Percentiles rank a stretch among this genome's conserved stretches.
Conservation (phyloP, 169 alveolate genomes). For the Plasmodium malariae region DNA sequence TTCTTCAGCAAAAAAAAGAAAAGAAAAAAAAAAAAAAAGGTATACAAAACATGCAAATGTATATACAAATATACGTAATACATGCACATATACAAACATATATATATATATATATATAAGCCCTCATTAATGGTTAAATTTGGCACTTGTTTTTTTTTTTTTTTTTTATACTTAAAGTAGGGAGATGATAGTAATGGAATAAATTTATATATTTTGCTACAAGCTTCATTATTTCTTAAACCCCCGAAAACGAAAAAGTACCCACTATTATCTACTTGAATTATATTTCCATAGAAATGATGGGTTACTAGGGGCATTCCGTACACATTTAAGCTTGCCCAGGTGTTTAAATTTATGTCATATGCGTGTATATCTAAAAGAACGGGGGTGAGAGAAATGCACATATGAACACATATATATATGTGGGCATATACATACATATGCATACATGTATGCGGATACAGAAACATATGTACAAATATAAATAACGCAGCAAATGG, state of each 20-base stretch:
- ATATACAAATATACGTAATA: neutral
- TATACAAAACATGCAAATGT: too few relatives aligned
- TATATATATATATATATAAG: neutral
- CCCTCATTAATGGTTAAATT: neutral
- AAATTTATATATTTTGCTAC: conserved; percentile 47
- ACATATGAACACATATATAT: neutral
- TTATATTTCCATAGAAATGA: conserved; percentile 60
- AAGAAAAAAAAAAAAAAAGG: neutral
- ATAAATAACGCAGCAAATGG: too few relatives aligned
- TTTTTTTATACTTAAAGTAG: conserved; percentile 31
- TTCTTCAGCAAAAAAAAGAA: conserved; percentile 14
- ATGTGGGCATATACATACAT: neutral
- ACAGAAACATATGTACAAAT: too few relatives aligned
- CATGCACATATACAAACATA: neutral
- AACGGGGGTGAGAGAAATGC: neutral
- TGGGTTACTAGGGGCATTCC: conserved; percentile 50
- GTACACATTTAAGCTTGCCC: conserved; percentile 56
- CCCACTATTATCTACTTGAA: conserved; percentile 66
- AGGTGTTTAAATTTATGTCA: conserved; percentile 54
- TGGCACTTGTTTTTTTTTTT: neutral
- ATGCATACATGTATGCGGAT: neutral
- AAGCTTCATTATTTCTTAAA: conserved; percentile 44
- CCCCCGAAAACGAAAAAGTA: conserved; percentile 73
- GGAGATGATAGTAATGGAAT: conserved; percentile 32
- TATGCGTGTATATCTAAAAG: conserved; percentile 53